Evolutionary conservation across 768 basidiomycete genomes (phyloP).

Genomic region (Psilocybe sp.): DNA sequence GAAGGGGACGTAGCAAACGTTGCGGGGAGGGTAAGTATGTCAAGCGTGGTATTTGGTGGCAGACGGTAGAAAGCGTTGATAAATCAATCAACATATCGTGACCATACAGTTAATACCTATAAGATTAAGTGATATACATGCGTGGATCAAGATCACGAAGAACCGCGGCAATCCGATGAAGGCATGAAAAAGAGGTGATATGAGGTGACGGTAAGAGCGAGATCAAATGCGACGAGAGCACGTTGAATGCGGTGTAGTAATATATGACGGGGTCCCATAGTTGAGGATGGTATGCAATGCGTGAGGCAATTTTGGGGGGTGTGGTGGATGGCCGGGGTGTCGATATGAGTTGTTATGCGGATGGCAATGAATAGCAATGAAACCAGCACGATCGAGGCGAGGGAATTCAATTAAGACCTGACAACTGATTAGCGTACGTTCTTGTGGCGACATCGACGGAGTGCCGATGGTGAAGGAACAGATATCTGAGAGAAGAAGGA

Average conservation of each 20-base stretch:
- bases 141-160: not conserved
- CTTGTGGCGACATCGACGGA: slow-evolving; percentile 11
- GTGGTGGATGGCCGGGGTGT: not conserved
- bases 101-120: slow-evolving; percentile 7
- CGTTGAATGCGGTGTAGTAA: not conserved
- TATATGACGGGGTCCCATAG: not conserved
- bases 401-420: slow-evolving; percentile 61
- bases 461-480: slow-evolving; percentile 13
- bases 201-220: not conserved
- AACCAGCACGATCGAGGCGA: slow-evolving; percentile 6
- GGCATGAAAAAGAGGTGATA: not conserved
- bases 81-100: not conserved
- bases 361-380: slow-evolving; percentile 3
- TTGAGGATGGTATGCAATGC: slow-evolving; percentile 8
- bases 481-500: slow-evolving; percentile 24
- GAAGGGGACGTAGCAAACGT: too few species aligned
- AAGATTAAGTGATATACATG: slow-evolving; percentile 1
- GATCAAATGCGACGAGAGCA: not conserved
- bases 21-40: too few species aligned
- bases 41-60: too few species aligned
- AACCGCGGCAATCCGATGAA: not conserved
- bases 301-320: slow-evolving; percentile 7
- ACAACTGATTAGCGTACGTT: slow-evolving; percentile 62
- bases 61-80: too few species aligned
- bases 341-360: not conserved